Percentiles rank a stretch among this genome's conserved stretches.
phyloP scores from a whole-genome alignment of 805 yeast species.

The Metschnikowia sp. region DNA sequence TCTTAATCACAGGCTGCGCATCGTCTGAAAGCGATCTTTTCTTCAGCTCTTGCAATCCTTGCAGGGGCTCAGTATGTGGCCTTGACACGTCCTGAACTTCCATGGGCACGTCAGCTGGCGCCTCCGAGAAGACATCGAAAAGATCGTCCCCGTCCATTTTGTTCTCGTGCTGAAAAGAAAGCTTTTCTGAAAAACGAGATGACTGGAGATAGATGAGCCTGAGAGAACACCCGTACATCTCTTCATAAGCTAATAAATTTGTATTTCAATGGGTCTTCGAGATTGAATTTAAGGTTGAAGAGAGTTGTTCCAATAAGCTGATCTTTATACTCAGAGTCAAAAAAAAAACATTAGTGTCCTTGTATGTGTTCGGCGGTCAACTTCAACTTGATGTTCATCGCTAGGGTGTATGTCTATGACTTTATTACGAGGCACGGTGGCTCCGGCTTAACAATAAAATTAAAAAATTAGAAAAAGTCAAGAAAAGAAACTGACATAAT shows the following conservation, averaged over 20 bases:
- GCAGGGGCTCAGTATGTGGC: not conserved
- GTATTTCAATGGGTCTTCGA: too few species aligned
- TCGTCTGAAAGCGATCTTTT: slow-evolving; percentile 2
- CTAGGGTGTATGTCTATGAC: too few species aligned
- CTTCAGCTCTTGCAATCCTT: not conserved
- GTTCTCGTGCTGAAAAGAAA: not conserved
- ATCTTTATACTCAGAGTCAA: too few species aligned
- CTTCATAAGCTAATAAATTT: not conserved
- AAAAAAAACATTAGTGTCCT: too few species aligned
- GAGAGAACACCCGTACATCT: slow-evolving; percentile 1
- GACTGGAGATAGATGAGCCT: not conserved
- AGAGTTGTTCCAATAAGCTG: too few species aligned
- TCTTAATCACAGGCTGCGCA: not conserved
- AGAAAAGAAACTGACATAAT: too few species aligned
- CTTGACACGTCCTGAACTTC: slow-evolving; percentile 1
- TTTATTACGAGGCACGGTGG: too few species aligned
- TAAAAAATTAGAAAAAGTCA: too few species aligned
- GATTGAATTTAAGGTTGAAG: too few species aligned
- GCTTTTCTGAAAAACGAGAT: not conserved
- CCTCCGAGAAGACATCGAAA: slow-evolving; percentile 61
- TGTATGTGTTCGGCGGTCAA: too few species aligned
- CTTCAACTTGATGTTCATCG: too few species aligned
- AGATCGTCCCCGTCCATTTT: slow-evolving; percentile 49
- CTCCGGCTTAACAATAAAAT: too few species aligned
- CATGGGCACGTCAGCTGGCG: slow-evolving; percentile 38